Evolutionary conservation across 345 rosid genomes (phyloP).

Genomic region (Nasturtium officinale): DNA sequence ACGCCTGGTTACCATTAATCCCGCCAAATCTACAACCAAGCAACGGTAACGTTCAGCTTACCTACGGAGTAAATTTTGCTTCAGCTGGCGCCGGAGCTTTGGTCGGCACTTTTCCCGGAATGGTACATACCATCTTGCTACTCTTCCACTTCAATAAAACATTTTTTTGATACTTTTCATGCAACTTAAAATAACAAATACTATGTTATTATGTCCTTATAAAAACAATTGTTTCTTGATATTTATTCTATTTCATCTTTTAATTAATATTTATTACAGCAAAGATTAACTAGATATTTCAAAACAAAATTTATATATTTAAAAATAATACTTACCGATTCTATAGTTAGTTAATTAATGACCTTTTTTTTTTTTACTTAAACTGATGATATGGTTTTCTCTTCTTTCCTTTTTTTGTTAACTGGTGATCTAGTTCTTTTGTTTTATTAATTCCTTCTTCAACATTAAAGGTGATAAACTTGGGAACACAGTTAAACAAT

Average conservation of each 20-base stretch:
- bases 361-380: background rate
- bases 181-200: too few species aligned
- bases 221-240: background rate
- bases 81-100: slow-evolving; percentile 62
- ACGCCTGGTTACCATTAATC: slow-evolving; percentile 49
- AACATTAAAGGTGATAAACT: slow-evolving; percentile 44
- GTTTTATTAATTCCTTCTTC: background rate
- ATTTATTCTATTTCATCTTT: background rate
- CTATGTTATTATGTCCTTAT: too few species aligned
- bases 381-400: background rate
- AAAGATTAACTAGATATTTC: background rate
- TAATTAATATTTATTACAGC: background rate
- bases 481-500: slow-evolving; percentile 45
- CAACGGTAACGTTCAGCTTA: slow-evolving; percentile 23
- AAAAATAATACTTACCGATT: background rate
- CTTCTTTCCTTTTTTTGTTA: background rate
- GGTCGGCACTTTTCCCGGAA: slow-evolving; percentile 39
- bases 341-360: background rate
- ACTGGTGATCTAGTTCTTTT: background rate
- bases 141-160: background rate
- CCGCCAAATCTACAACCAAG: slow-evolving; percentile 54
- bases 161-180: background rate
- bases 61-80: slow-evolving; percentile 53
- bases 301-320: background rate
- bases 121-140: slow-evolving; percentile 4